Conservation (phyloP, 495 filamentous ascomycete species). For the Elasticomyces elasticus region DNA sequence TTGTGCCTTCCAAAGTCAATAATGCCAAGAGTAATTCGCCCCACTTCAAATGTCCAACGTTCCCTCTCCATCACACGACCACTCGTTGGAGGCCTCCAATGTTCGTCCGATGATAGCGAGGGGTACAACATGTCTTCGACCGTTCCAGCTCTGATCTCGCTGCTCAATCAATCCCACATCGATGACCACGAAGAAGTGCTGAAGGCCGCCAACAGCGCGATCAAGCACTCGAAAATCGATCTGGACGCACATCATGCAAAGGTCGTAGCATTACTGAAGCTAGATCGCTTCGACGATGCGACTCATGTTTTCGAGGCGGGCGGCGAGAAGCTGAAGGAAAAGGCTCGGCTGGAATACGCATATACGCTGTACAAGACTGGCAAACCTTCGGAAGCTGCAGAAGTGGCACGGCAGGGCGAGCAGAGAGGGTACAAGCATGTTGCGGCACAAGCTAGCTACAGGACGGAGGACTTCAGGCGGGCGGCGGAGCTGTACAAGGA, state of each 20-base stretch:
- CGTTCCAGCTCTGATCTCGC: constrained; percentile 43
- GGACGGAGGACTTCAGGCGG: constrained; percentile 67
- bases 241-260: constrained; percentile 64
- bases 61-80: constrained; percentile 1
- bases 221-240: constrained; percentile 55
- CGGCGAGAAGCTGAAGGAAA: constrained; percentile 55
- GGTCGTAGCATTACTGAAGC: constrained; percentile 76
- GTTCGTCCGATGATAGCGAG: constrained; percentile 5
- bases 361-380: constrained; percentile 90
- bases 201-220: constrained; percentile 56
- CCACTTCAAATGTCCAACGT: background rate
- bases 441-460: constrained; percentile 80
- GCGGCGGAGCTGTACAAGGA: constrained; percentile 60
- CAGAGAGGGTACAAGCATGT: constrained; percentile 67
- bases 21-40: too few species aligned
- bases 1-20: too few species aligned
- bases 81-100: background rate
- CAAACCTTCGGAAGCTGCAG: constrained; percentile 57
- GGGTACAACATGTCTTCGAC: constrained; percentile 26
- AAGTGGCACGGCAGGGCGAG: constrained; percentile 41
- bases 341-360: constrained; percentile 66
- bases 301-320: constrained; percentile 64
- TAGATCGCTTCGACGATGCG: constrained; percentile 89
- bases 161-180: constrained; percentile 51
- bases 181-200: constrained; percentile 68